Evolutionary conservation across 1,284 basidiomycete species (phyloP), one percentile per base, ranked within the genome.

Genomic region (Microbotryum silenes-acaulis): DNA sequence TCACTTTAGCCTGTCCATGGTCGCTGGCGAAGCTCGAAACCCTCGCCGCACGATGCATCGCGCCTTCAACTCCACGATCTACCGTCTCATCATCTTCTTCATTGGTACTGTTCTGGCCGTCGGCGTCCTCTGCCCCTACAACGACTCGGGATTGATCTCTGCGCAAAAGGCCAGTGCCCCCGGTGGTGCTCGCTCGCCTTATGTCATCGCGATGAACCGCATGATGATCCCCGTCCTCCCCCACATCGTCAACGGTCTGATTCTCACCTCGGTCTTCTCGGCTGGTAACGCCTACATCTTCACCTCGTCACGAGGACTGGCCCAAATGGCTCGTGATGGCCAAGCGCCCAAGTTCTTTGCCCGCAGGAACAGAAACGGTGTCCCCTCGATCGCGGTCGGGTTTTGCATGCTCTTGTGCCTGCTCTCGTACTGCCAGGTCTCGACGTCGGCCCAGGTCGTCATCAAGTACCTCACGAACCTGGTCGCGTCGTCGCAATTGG

Each of bases 51-150:
- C 70, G 51, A 62, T 76, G 51, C 74, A 74, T 6, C 62, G 59
- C 46, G 74, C 72, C 3, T 74, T 74, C 67, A 73, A 68, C 27
- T 56, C 66, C 2, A 72, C 69, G 16, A 62, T 72, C 37, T 70
- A 62, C 57, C 71, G 75, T 37, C 59, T 76, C 46, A 50, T 72
- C 21, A 54, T 71, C 52, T 76, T 72, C 65, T 76, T 72, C 67
- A 51, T 72, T 44, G 56, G 67, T 0, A 70, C 72, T 6, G 65
- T 71, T 16, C 56, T 74, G 9, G 69, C 61, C 51, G 72, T 75
- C 49, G 70, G 68, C 16, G 66, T 66, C 27, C 71, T 64, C 58
- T 71, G 62, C 59, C 70, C 63, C 10, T 71, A 59, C 52, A 54
- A 65, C 55, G 61, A 21, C 61, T 57, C 64, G 18, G 46, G 51